Base-by-base conservation (phyloP, 2,329 filamentous ascomycete genomes). In the Colletotrichum karsti region DNA sequence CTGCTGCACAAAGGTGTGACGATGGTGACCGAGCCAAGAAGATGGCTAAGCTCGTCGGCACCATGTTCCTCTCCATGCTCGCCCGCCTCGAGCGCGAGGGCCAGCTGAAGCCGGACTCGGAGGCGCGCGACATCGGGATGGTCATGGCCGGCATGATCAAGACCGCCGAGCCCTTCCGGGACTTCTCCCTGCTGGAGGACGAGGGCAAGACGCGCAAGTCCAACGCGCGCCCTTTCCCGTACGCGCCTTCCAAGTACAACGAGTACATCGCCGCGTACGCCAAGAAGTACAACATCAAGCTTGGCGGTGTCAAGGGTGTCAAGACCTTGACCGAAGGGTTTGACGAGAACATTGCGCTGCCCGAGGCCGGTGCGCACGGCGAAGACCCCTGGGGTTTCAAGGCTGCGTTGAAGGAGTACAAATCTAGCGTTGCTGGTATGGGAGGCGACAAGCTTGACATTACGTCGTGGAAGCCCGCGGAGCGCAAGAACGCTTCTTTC, bases 21-120 rank as follows among this genome's bases (percentile, higher is more conserved):
- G 53, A 66, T 5, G 68, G 70, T 3, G 55, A 56, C 18, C 68
- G 73, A 39, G 62, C 56, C 64, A 76, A 78, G 30, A 74, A 79
- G 24, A 69, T 71, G n/a, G 72, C 75, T 0, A 55, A 39, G 9
- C 72, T 75, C 8, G 33, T 72, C 0, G 75, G 75, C 37, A 74
- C 74, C 30, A 72, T 80, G 73, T 80, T 84, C 71, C 72, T 84
- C n/a, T 62, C 75, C 24, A 80, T 78, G 74, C 77, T 84, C 9
- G 77, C 78, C 5, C 73, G 68, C 15, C 75, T 83, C 20, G 79
- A 82, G 55, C 65, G 68, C 22, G 63, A 76, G 12, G 67, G 67
- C 5, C 73, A 80, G 10, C 73, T 84, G 3, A 72, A 73, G 6
- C 69, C 76, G 9, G 74, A 75, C 28, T 79, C 78, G 0, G 78